phyloP scores from a whole-genome alignment of 352 stramenopile species.

The Pythium sukuiense region DNA sequence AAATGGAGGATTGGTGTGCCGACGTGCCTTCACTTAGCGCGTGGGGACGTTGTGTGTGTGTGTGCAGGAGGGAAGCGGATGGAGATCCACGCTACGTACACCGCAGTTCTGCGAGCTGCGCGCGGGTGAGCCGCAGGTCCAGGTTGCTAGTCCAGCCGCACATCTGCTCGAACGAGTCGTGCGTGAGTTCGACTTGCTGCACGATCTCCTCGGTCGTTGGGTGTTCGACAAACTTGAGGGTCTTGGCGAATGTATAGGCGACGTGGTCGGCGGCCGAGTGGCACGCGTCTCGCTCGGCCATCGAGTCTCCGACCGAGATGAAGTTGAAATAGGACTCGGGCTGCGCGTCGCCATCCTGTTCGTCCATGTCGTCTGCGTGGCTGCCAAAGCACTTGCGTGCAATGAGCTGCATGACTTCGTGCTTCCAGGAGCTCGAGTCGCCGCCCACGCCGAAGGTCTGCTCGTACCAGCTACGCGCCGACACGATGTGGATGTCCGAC shows the following conservation, averaged over 20 bases:
- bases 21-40: slow-evolving; percentile 2
- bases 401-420: slow-evolving; percentile 87
- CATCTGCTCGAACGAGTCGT: slow-evolving; percentile 88
- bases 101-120: slow-evolving; percentile 74
- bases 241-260: slow-evolving; percentile 77
- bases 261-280: slow-evolving; percentile 67
- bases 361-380: slow-evolving; percentile 7
- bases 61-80: too few species aligned
- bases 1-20: slow-evolving; percentile 11
- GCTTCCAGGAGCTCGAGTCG: slow-evolving; percentile 81
- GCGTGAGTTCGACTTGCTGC: slow-evolving; percentile 81
- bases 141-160: slow-evolving; percentile 71
- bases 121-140: slow-evolving; percentile 73
- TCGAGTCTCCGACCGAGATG: slow-evolving; percentile 81
- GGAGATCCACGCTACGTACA: slow-evolving; percentile 25
- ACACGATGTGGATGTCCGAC: slow-evolving; percentile 84
- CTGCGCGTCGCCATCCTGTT: background rate
- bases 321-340: slow-evolving; percentile 72
- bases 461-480: slow-evolving; percentile 84
- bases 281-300: slow-evolving; percentile 86
- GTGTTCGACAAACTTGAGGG: slow-evolving; percentile 86
- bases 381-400: slow-evolving; percentile 77
- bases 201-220: slow-evolving; percentile 78
- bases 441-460: slow-evolving; percentile 78
- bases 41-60: slow-evolving; percentile 1